These are phyloP conservation scores for Fusarium sulawesiense DNA, from an alignment of 2,329 filamentous ascomycete species.

Conservation along the genomic window DNA sequence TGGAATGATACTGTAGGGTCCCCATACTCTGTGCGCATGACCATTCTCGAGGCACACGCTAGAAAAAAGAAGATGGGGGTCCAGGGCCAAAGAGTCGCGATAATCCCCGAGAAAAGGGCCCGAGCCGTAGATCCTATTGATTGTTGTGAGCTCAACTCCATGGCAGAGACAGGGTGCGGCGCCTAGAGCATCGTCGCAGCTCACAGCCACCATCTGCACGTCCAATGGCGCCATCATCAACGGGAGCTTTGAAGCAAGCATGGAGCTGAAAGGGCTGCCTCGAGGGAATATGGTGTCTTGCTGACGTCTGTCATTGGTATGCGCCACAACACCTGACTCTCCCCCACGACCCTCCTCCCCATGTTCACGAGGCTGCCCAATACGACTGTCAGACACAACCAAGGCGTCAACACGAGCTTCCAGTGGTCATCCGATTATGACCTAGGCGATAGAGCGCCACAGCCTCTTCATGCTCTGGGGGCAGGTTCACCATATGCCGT, in stretches of 20 bases:
- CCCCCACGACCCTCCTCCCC: conserved; percentile 45
- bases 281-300: conserved; percentile 38
- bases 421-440: conserved; percentile 41
- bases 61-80: conserved; percentile 19
- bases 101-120: conserved; percentile 23
- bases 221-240: conserved; percentile 41
- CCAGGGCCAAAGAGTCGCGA: conserved; percentile 16
- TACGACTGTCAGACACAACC: conserved; percentile 39
- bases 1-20: conserved; percentile 26
- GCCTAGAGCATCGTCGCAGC: conserved; percentile 27
- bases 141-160: conserved; percentile 4
- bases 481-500: conserved; percentile 57
- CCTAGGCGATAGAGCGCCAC: conserved; percentile 26
- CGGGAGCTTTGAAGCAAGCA: conserved; percentile 27
- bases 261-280: conserved; percentile 27
- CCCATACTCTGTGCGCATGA: conserved; percentile 43
- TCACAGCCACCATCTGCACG: conserved; percentile 38
- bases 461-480: conserved; percentile 54
- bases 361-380: conserved; percentile 50
- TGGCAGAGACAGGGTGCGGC: conserved; percentile 16
- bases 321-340: conserved; percentile 54
- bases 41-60: conserved; percentile 26
- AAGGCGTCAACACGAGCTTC: conserved; percentile 41
- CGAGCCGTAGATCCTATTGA: conserved; percentile 3
- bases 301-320: conserved; percentile 50